These are phyloP conservation scores for Gracilaria gracilis DNA, from an alignment of 23 red algal genomes.

Conservation along the genomic window DNA sequence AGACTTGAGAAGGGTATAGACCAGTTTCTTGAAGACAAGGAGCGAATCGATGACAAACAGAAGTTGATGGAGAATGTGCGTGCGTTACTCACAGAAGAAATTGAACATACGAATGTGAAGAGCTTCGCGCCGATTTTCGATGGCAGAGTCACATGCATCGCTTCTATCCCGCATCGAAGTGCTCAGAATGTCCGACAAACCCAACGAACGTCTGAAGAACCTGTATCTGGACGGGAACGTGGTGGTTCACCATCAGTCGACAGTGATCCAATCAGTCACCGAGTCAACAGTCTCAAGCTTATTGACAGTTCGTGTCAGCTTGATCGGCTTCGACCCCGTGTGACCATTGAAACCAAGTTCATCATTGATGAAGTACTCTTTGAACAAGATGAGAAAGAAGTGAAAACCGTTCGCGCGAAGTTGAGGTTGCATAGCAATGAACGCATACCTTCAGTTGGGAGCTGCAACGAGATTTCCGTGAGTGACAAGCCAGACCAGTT, in stretches of 20 bases:
- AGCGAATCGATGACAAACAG: slow-evolving; percentile 14
- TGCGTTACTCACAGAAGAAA: background rate
- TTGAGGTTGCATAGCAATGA: slow-evolving; percentile 12
- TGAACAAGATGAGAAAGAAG: background rate
- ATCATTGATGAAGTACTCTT: background rate
- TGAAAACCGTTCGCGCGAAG: background rate
- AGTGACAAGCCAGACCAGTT: background rate
- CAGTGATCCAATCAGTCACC: background rate
- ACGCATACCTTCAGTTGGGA: slow-evolving; percentile 16
- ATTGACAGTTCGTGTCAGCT: background rate
- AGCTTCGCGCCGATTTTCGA: background rate
- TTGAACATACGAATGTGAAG: background rate
- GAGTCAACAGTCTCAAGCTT: background rate
- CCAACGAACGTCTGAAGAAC: background rate
- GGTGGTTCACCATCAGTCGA: background rate
- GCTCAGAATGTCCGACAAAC: background rate
- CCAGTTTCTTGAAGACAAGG: slow-evolving; percentile 11
- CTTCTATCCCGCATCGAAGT: background rate
- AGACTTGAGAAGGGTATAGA: slow-evolving; percentile 18
- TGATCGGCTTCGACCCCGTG: slow-evolving; percentile 1
- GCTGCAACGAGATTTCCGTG: background rate
- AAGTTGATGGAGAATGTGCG: slow-evolving; percentile 3
- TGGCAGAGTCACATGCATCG: background rate
- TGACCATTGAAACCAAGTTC: background rate
- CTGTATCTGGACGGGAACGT: background rate